Evolutionary conservation across 495 filamentous ascomycete species (phyloP).

Genomic region (Aspergillus heteromorphus): DNA sequence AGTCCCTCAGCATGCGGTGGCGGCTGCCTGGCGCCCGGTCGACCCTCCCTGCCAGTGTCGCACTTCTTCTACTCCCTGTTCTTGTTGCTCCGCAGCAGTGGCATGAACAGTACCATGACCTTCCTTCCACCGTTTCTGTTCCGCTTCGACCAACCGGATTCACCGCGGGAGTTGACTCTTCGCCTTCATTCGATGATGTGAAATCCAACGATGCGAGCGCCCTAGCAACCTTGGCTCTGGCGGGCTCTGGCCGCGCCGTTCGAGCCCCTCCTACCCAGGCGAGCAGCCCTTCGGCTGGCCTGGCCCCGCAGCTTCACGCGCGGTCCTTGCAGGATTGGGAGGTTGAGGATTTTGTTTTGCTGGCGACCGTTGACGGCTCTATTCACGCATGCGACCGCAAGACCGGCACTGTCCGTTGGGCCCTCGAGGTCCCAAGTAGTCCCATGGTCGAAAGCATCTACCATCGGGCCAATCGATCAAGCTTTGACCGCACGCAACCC

Average conservation of each 20-base stretch:
- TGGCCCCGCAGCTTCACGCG: conserved; percentile 79
- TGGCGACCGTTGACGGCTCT: conserved; percentile 98
- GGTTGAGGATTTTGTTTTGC: conserved; percentile 98
- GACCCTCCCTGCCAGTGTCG: conserved; percentile 46
- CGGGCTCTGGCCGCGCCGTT: conserved; percentile 64
- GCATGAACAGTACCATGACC: conserved; percentile 31
- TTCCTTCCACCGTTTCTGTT: conserved; percentile 29
- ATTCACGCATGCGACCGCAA: conserved; percentile 89
- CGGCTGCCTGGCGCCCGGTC: conserved; percentile 44
- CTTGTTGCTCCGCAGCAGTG: conserved; percentile 49
- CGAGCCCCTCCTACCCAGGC: conserved; percentile 74
- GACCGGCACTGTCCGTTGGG: conserved; percentile 78
- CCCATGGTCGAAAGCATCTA: conserved; percentile 90
- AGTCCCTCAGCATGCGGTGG: conserved; percentile 42
- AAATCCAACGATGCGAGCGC: conserved; percentile 80
- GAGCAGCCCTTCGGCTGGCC: conserved; percentile 58
- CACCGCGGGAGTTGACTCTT: conserved; percentile 7
- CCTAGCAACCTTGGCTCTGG: conserved; percentile 91
- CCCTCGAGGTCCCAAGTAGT: conserved; percentile 65
- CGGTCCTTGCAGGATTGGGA: conserved; percentile 97
- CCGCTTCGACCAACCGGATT: conserved; percentile 22
- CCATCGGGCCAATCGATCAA: conserved; percentile 64
- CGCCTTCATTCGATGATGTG: conserved; percentile 30
- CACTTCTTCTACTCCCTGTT: conserved; percentile 38
- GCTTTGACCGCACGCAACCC: conserved; percentile 48